Base-by-base conservation (phyloP, 2,329 filamentous ascomycete genomes). In the Sclerotinia subarctica region DNA sequence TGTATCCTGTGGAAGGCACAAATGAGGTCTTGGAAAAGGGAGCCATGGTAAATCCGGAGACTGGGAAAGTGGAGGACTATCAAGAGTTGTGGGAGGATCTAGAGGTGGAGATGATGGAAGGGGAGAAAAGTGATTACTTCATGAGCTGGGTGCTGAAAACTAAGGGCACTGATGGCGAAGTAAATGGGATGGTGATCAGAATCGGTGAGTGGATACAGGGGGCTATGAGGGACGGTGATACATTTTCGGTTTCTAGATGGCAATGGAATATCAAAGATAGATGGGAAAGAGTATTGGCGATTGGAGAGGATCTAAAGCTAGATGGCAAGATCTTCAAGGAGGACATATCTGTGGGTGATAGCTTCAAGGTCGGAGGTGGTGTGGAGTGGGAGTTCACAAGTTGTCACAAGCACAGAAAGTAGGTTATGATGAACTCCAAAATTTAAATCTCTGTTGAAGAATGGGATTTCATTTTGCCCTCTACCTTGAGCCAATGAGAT, bases 11-110 rank as follows among this genome's bases (percentile, higher is more conserved):
- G 57, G 38, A 71, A 35, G 69, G 74, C 6, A 68, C 46, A 21
- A 51, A 49, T 24, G 70, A 74, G 38, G 72, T 75, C 19, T 57
- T 79, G 44, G 77, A 79, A 46, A 72, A 70, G 10, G 77, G 77
- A 1, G 67, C 38, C 2, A 76, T 76, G 70, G 60, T 69, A 1
- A 72, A 78, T 69, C 73, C 74, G 1, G 69, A 66, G 10, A 78
- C 70, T 0, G 77, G 77, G 2, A 56, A 69, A 5, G 69, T 74
- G 29, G 73, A 73, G 32, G 70, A 71, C 5, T 79, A 78, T 68
- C 71, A 78, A 67, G 77, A 79, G 68, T 71, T 75, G 21, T 79
- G 77, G 77, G 69, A 73, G 51, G 77, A 78, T 72, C 44, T 75
- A 8, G 70, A 72, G 24, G 26, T 66, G 47, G 52, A 32, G 17